Percentiles rank a stretch among this genome's conserved stretches.
phyloP scores from a whole-genome alignment of 805 yeast species.

The Candida khao-thaluensis region DNA sequence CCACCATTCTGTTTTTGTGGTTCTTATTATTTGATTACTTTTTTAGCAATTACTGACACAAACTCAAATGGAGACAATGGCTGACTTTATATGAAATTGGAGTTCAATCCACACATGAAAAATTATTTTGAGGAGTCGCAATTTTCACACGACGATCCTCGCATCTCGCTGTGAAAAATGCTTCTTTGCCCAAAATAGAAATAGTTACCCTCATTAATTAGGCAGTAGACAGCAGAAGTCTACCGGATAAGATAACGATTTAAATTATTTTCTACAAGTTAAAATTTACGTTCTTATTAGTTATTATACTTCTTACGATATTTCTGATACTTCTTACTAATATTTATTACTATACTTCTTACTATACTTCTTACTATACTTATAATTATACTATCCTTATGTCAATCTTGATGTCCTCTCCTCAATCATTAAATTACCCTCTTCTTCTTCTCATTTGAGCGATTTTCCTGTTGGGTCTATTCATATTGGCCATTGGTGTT shows the following conservation, averaged over 20 bases:
- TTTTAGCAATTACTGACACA: neutral
- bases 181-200: conserved; percentile 1
- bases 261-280: too few species aligned
- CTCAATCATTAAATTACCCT: conserved; percentile 4
- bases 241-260: too few species aligned
- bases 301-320: too few species aligned
- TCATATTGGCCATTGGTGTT: conserved; percentile 2
- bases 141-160: conserved; percentile 1
- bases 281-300: too few species aligned
- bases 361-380: too few species aligned
- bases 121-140: conserved; percentile 6
- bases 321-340: too few species aligned
- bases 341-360: too few species aligned
- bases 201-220: too few species aligned
- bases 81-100: conserved; percentile 6
- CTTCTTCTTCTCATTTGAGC: conserved; percentile 38
- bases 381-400: too few species aligned
- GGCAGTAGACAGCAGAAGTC: too few species aligned
- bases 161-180: conserved; percentile 1
- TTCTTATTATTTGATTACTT: neutral
- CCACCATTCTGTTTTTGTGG: conserved; percentile 12
- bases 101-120: conserved; percentile 5
- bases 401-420: neutral
- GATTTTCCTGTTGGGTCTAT: conserved; percentile 23
- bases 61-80: neutral